Percentiles rank a stretch among this genome's conserved stretches.
phyloP scores from a whole-genome alignment of 225 moss, liverwort and hornwort genomes.

The Thuidium tamariscinum region DNA sequence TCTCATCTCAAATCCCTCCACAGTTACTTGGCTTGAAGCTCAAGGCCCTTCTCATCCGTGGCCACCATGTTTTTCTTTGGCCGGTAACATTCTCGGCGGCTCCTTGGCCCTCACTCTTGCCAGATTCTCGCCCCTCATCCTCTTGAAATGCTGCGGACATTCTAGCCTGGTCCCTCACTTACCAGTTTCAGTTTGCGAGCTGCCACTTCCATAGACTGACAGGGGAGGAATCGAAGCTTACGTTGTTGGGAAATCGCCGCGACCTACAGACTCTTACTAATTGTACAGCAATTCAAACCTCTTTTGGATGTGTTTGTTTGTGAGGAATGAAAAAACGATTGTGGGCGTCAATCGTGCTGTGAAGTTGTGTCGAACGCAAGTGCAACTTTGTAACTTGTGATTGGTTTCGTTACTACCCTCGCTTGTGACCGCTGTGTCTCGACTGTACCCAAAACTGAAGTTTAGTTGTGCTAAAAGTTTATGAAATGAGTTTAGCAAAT shows the following conservation, averaged over 20 bases:
- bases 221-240: no score
- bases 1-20: background rate
- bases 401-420: background rate
- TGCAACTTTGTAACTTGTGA: background rate
- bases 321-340: no score
- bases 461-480: background rate
- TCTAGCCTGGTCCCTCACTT: background rate
- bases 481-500: background rate
- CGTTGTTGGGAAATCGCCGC: background rate
- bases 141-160: background rate
- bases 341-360: background rate
- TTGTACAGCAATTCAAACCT: background rate
- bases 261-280: background rate
- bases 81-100: background rate
- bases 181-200: no score
- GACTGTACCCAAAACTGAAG: background rate
- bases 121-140: background rate
- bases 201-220: no score
- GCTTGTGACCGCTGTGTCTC: background rate
- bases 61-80: no score
- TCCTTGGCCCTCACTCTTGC: background rate
- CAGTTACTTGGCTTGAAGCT: background rate
- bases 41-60: background rate
- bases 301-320: background rate
- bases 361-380: background rate